Evolutionary conservation across 805 yeast species (phyloP).

Genomic region (Komagataella pastoris): DNA sequence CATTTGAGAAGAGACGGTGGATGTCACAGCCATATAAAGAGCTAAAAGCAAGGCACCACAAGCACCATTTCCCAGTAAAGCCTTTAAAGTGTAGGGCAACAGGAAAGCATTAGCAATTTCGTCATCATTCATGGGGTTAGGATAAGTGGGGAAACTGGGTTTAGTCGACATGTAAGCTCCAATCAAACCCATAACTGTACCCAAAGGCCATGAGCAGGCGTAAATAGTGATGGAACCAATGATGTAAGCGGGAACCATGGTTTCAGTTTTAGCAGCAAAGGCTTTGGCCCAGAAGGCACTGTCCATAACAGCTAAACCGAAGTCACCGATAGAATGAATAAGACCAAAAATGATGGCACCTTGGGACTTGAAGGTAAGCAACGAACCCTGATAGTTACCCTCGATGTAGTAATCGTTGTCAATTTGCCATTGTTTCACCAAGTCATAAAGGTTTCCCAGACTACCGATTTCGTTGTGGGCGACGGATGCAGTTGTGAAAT

Average conservation of each 20-base stretch:
- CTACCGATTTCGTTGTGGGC: slow-evolving; percentile 16
- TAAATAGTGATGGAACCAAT: slow-evolving; percentile 19
- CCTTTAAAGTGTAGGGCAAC: slow-evolving; percentile 17
- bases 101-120: slow-evolving; percentile 20
- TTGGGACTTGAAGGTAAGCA: slow-evolving; percentile 22
- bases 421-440: slow-evolving; percentile 7
- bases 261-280: slow-evolving; percentile 20
- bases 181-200: slow-evolving; percentile 21
- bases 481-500: slow-evolving; percentile 15
- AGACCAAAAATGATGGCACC: slow-evolving; percentile 22
- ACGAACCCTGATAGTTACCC: slow-evolving; percentile 22
- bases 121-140: slow-evolving; percentile 14
- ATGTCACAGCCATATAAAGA: slow-evolving; percentile 25
- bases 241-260: slow-evolving; percentile 24
- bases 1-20: slow-evolving; percentile 27
- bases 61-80: slow-evolving; percentile 19
- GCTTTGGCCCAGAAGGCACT: slow-evolving; percentile 27
- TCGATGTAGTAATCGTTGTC: slow-evolving; percentile 12
- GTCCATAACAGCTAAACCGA: slow-evolving; percentile 24
- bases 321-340: slow-evolving; percentile 21
- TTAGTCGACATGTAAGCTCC: slow-evolving; percentile 15
- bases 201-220: slow-evolving; percentile 23
- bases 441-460: slow-evolving; percentile 15
- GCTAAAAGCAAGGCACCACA: slow-evolving; percentile 20
- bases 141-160: slow-evolving; percentile 19